These are phyloP conservation scores for Aciculoconidium aculeatum DNA, from an alignment of 805 yeast genomes.

Conservation along the genomic window DNA sequence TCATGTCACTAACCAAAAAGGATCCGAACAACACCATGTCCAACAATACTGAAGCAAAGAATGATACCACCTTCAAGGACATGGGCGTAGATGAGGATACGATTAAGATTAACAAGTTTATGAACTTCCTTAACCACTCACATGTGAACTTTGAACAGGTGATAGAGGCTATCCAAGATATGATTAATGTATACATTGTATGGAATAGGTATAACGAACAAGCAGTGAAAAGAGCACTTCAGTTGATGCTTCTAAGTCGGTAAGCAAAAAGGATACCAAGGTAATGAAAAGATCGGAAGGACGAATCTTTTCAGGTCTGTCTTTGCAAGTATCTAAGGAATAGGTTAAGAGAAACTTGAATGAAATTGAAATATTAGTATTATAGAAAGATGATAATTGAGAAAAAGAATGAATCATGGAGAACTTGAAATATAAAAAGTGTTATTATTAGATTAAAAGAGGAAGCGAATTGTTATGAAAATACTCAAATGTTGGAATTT, in stretches of 20 bases:
- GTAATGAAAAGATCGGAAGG: no score
- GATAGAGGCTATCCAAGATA: slow-evolving; percentile 78
- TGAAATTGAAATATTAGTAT: no score
- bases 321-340: no score
- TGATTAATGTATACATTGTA: slow-evolving; percentile 70
- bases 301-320: no score
- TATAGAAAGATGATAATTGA: no score
- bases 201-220: slow-evolving; percentile 86
- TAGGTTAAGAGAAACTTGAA: no score
- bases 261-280: no score
- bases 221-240: slow-evolving; percentile 44
- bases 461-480: no score
- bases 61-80: slow-evolving; percentile 16
- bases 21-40: slow-evolving; percentile 1
- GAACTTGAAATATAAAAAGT: no score
- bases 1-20: slow-evolving; percentile 20
- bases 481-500: no score
- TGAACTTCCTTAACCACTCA: slow-evolving; percentile 65
- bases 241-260: slow-evolving; percentile 32
- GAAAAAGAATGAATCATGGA: no score
- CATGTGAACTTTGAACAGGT: slow-evolving; percentile 74
- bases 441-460: no score
- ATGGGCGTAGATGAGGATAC: slow-evolving; percentile 31
- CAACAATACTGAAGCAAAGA: slow-evolving; percentile 4
- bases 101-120: slow-evolving; percentile 48